Evolutionary conservation across 192 early-diverging fungal genomes (phyloP).

Genomic region (Podila epicladia): DNA sequence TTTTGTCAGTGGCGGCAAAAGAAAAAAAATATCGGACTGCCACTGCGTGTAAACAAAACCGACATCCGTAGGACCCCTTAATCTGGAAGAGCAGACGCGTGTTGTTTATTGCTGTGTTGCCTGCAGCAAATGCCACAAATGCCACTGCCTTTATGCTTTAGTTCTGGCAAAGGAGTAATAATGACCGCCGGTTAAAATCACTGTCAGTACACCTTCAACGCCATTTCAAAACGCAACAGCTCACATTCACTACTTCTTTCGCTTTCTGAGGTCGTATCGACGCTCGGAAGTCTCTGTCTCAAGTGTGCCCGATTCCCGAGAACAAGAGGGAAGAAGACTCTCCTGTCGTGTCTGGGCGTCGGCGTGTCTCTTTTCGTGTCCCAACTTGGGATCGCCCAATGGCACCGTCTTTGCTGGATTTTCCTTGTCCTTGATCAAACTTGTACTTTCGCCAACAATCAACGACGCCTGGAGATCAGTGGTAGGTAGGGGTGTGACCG

Average conservation of each 20-base stretch:
- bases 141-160: too few relatives aligned
- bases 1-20: too few relatives aligned
- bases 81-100: too few relatives aligned
- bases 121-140: too few relatives aligned
- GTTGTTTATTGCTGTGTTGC: too few relatives aligned
- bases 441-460: background rate
- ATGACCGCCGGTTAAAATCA: too few relatives aligned
- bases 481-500: background rate
- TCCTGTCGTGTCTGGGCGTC: background rate
- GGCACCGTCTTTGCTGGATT: background rate
- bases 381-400: background rate
- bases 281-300: background rate
- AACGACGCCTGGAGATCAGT: background rate
- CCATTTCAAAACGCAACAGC: background rate
- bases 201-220: background rate
- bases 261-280: slow-evolving; percentile 1
- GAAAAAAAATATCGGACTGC: too few relatives aligned
- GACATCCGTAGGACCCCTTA: too few relatives aligned
- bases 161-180: too few relatives aligned
- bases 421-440: background rate
- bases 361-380: background rate
- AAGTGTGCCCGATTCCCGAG: background rate
- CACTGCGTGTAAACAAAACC: too few relatives aligned
- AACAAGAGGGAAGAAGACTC: background rate
- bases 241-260: background rate